Base-by-base conservation (phyloP, 345 rosid genomes). In the Hibiscus mutabilis region DNA sequence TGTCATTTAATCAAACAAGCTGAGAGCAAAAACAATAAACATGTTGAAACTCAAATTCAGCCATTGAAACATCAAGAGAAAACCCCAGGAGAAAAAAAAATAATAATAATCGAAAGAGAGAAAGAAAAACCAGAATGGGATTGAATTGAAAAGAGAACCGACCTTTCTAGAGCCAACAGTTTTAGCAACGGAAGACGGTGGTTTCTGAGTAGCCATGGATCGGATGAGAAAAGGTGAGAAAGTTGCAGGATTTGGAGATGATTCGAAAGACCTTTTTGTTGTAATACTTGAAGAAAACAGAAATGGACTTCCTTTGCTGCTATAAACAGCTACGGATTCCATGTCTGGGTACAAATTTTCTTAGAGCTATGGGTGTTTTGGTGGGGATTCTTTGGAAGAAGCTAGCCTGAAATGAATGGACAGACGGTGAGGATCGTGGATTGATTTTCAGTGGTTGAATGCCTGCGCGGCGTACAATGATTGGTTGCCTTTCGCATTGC, bases 181-280 rank as follows among this genome's bases (percentile, higher is more conserved):
- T 79, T 66, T 90, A 73, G 90, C 58, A 37, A 84, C 65, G 1
- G 90, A 75, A 18, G 90, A 81, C n/a, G 77, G 73, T 51, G 88
- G 92, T 74, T 85, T 89, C 88, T 87, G 87, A 73, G 87, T 73
- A 0, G 91, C 97, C 96, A 92, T 85, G 77, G 89, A 85, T 60
- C 79, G 85, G 51, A 86, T 70, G 11, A 80, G 63, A 58, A 84
- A 72, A 42, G 77, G 75, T 44, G 82, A 70, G 24, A 15, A 76
- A 22, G 76, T 61, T 2, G 68, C 35, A 16, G 76, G 29, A 51
- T 55, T 22, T n/a, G 47, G 53, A 1, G 72, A 55, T 55, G 59
- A 9, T 55, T 18, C 8, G 19, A 55, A 55, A 3, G 25, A 21
- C 8, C 52, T 40, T 40, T 57, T 67, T 15, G 42, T 62, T 42